Evolutionary conservation across 2,329 filamentous ascomycete species (phyloP), one percentile per base, ranked within the genome.

Genomic region (Lecanicillium sp.): DNA sequence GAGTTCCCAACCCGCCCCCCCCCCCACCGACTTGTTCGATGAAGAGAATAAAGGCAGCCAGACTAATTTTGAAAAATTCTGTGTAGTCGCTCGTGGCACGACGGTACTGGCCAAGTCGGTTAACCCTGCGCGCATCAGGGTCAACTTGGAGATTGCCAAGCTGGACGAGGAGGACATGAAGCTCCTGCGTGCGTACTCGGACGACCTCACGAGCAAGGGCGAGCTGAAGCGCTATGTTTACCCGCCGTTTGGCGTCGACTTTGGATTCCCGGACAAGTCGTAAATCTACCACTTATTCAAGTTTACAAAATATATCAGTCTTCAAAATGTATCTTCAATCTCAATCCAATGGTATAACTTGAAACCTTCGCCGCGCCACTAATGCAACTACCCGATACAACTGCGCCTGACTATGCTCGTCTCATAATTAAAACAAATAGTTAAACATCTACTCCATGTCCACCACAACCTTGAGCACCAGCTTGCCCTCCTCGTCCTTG

Each of bases 41-140:
- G n/a, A n/a, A n/a, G n/a, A n/a, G n/a, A n/a, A n/a, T n/a, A n/a
- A n/a, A n/a, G n/a, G n/a, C n/a, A n/a, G n/a, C n/a, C n/a, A n/a
- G n/a, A n/a, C n/a, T 9, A 11, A 15, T 24, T 24, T 14, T 24
- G 20, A 15, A 24, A 21, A n/a, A 6, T 8, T 26, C 19, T 5
- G 4, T 19, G 50, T 44, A 86, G 84, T 87, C 39, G 76, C 81
- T 45, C 77, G 83, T 52, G 83, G 83, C 56, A 77, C 72, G 60
- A 86, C 83, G 6, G 86, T 89, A 15, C 73, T 90, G 23, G 78
- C 86, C 58, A 89, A 89, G 67, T 87, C 83, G 1, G 81, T 86
- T 32, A 86, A 77, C 6, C 75, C 77, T 12, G 73, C 74, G 40
- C 77, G 84, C 56, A 88, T 89, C 65, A 78, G 83, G 60, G 75